phyloP scores from a whole-genome alignment of 768 basidiomycete genomes.

The Coprinopsis strossmayeri region DNA sequence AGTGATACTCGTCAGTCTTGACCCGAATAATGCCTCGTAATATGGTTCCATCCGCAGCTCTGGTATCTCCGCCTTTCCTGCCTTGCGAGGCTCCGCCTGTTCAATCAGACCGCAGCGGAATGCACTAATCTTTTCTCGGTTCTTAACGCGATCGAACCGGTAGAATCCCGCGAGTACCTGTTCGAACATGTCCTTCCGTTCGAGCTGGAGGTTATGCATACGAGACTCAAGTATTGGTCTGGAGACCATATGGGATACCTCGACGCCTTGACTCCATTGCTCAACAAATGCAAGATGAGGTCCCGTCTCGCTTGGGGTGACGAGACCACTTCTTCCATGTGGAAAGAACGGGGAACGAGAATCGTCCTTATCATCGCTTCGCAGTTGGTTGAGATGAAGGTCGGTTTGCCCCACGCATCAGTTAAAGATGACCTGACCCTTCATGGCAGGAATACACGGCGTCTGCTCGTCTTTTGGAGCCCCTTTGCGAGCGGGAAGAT shows the following conservation, averaged over 20 bases:
- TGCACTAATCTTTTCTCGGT: slow-evolving; percentile 74
- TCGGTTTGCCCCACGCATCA: too few relatives aligned
- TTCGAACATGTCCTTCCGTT: slow-evolving; percentile 56
- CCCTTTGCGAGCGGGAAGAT: slow-evolving; percentile 38
- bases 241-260: slow-evolving; percentile 77
- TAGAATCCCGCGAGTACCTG: slow-evolving; percentile 47
- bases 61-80: slow-evolving; percentile 81
- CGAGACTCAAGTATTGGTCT: slow-evolving; percentile 75
- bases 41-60: too few relatives aligned
- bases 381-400: slow-evolving; percentile 83
- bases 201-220: slow-evolving; percentile 63
- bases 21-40: too few relatives aligned
- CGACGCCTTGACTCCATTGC: slow-evolving; percentile 60
- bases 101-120: slow-evolving; percentile 83
- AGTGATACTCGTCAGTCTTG: slow-evolving; percentile 27
- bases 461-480: slow-evolving; percentile 60
- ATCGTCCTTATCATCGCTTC: slow-evolving; percentile 76
- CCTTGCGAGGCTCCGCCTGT: slow-evolving; percentile 74
- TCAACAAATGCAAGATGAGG: slow-evolving; percentile 52
- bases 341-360: slow-evolving; percentile 75
- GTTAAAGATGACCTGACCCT: too few relatives aligned
- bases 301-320: slow-evolving; percentile 29
- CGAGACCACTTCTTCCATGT: slow-evolving; percentile 46
- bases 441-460: slow-evolving; percentile 56
- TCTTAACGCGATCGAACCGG: slow-evolving; percentile 51